Conservation (phyloP, 768 basidiomycete species). For the Rhizopogon sp. region DNA sequence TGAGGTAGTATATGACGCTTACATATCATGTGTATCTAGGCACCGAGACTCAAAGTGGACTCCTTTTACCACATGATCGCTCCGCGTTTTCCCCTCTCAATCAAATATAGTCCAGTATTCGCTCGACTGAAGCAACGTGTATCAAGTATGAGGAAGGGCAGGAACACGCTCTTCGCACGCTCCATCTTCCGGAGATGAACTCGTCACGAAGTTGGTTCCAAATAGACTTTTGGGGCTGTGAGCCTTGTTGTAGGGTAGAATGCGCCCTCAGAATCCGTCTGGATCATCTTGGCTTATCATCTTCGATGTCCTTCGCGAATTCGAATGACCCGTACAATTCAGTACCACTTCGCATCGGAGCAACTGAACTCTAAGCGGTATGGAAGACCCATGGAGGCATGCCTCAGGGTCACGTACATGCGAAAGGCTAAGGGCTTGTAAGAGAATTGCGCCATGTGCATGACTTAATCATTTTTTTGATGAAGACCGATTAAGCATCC, state of each 20-base stretch:
- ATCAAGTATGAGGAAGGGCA: too few relatives aligned
- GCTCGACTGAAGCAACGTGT: not conserved
- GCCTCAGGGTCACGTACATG: not conserved
- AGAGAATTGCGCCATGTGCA: not conserved
- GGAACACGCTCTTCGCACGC: conserved; percentile 26
- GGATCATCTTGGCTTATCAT: not conserved
- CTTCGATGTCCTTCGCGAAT: not conserved
- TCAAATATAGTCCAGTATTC: not conserved
- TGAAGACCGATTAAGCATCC: too few relatives aligned
- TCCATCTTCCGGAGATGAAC: conserved; percentile 48
- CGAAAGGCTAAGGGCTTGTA: not conserved
- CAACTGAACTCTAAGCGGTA: not conserved
- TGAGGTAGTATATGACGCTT: not conserved
- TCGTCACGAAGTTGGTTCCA: conserved; percentile 67
- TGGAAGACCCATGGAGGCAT: too few relatives aligned
- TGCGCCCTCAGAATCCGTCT: not conserved
- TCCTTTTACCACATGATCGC: too few relatives aligned
- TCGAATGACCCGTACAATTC: not conserved
- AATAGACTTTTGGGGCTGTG: conserved; percentile 63
- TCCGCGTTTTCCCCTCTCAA: not conserved
- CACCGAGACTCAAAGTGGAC: conserved; percentile 1
- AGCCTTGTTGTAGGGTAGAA: too few relatives aligned
- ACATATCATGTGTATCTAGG: not conserved
- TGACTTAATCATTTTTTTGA: not conserved
- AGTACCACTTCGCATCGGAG: not conserved